Conservation (phyloP, 73 alveolate genomes). For the Breviolum minutum region DNA sequence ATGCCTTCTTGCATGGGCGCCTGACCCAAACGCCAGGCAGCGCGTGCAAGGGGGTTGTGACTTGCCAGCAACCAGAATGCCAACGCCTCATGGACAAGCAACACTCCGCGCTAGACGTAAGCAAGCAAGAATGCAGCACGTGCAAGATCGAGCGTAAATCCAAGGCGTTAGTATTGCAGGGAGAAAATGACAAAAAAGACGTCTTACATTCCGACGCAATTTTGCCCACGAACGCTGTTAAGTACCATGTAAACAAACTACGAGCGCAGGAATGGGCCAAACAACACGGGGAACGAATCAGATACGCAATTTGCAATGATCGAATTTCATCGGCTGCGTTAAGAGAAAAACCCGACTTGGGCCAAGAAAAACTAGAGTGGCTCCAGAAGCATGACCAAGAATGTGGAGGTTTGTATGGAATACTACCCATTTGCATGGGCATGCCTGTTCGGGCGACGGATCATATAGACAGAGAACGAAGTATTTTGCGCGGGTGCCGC, state of each 20-base stretch:
- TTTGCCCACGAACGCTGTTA: constrained; percentile 2
- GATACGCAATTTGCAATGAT: not conserved
- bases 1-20: constrained; percentile 9
- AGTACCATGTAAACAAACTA: not conserved
- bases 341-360: not conserved
- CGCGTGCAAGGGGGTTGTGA: not conserved
- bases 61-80: not conserved
- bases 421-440: not conserved
- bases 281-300: too few relatives aligned
- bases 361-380: not conserved
- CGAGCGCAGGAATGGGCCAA: not conserved
- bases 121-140: not conserved
- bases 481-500: not conserved
- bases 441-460: constrained; percentile 32
- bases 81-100: too few relatives aligned
- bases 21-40: not conserved
- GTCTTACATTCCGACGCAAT: not conserved
- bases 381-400: not conserved
- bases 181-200: not conserved
- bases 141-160: not conserved
- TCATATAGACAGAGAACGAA: not conserved
- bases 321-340: not conserved
- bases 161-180: not conserved
- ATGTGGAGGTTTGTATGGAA: too few relatives aligned
- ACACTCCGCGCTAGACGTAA: not conserved